Conservation (phyloP, 768 basidiomycete species). For the Cyathus striatus region DNA sequence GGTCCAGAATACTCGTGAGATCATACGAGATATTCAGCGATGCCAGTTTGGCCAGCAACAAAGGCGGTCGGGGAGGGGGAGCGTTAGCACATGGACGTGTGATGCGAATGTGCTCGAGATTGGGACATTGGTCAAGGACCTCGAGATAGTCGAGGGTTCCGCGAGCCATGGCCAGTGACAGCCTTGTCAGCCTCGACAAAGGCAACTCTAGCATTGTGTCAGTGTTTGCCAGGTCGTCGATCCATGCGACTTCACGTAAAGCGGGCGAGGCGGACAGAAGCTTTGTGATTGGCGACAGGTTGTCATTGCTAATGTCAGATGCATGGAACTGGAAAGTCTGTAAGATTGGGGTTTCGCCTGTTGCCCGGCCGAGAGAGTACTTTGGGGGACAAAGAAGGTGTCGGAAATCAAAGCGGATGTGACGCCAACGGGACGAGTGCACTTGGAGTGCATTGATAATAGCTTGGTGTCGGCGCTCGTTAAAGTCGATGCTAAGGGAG, state of each 20-base stretch:
- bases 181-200: constrained; percentile 17
- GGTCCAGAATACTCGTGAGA: constrained; percentile 12
- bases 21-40: constrained; percentile 22
- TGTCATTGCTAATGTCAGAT: constrained; percentile 23
- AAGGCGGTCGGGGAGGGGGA: constrained; percentile 14
- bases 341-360: constrained; percentile 16
- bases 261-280: constrained; percentile 20
- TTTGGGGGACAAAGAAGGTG: constrained; percentile 23
- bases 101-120: constrained; percentile 26
- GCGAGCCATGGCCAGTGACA: constrained; percentile 24
- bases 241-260: constrained; percentile 24
- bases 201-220: constrained; percentile 23
- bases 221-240: constrained; percentile 26
- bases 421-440: constrained; percentile 23
- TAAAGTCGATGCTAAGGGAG: constrained; percentile 25
- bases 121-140: constrained; percentile 23
- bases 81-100: constrained; percentile 18
- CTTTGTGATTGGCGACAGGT: constrained; percentile 20
- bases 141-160: constrained; percentile 24
- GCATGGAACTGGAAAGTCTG: constrained; percentile 27
- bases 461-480: constrained; percentile 22
- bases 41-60: constrained; percentile 21
- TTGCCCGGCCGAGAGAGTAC: constrained; percentile 21
- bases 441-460: constrained; percentile 22
- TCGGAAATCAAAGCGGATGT: constrained; percentile 26